A percentile compares a stretch with the other conserved stretches of the same genome.
Conservation (phyloP, 345 rosid genomes). For the Sapria himalayana region DNA sequence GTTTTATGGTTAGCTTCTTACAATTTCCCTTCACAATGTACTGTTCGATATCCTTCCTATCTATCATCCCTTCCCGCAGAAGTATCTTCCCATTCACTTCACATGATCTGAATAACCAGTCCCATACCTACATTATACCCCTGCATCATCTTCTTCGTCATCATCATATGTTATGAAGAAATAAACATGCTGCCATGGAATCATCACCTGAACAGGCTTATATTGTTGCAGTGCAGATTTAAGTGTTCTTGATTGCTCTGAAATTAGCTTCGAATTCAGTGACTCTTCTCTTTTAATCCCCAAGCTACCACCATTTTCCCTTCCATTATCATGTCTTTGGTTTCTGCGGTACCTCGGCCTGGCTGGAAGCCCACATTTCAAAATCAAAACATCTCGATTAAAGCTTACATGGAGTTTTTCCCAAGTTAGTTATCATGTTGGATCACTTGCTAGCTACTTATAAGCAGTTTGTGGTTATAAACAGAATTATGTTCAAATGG, state of each 20-base stretch:
- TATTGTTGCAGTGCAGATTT: slow-evolving; percentile 35
- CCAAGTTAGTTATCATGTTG: no score
- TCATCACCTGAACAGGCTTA: slow-evolving; percentile 44
- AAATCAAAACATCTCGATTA: slow-evolving; percentile 5
- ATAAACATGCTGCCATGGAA: no score
- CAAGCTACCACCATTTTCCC: slow-evolving; percentile 12
- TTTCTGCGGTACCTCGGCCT: slow-evolving; percentile 52
- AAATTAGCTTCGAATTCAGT: slow-evolving; percentile 17
- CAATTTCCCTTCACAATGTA: slow-evolving; percentile 36
- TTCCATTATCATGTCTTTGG: slow-evolving; percentile 12
- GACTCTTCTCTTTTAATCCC: slow-evolving; percentile 28
- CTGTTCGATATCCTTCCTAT: slow-evolving; percentile 42
- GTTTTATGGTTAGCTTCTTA: slow-evolving; percentile 32
- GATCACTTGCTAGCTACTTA: not conserved
- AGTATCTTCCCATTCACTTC: slow-evolving; percentile 59
- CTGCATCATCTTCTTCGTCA: no score
- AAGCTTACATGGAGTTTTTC: no score
- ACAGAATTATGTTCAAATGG: not conserved
- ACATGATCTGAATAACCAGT: slow-evolving; percentile 70
- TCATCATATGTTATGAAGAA: no score
- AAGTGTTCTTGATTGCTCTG: slow-evolving; percentile 35
- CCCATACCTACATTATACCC: no score
- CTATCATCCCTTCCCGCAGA: slow-evolving; percentile 35
- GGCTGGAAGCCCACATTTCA: slow-evolving; percentile 21
- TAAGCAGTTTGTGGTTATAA: not conserved